phyloP scores from a whole-genome alignment of 1,139 yeast genomes.

The Magnusiomyces sp. region DNA sequence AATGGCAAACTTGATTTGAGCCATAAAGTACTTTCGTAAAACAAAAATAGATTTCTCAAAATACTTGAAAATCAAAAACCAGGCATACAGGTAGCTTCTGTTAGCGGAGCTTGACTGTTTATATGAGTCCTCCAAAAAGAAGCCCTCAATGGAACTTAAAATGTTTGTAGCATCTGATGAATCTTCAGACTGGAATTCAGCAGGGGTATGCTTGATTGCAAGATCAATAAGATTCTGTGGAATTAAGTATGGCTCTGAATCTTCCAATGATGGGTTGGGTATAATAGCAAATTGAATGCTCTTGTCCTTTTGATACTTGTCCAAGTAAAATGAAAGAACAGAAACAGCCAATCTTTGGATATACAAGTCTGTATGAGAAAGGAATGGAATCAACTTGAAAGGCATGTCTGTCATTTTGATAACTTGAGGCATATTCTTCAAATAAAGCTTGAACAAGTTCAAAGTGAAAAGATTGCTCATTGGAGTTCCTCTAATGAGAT shows the following conservation, averaged over 20 bases:
- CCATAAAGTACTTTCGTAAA: constrained; percentile 52
- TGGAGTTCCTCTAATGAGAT: no score
- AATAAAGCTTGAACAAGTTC: no score
- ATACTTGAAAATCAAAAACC: constrained; percentile 57
- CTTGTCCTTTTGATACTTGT: constrained; percentile 7
- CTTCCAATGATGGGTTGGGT: constrained; percentile 11
- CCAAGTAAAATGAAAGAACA: background rate
- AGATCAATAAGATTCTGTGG: constrained; percentile 27
- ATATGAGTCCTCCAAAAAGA: no score
- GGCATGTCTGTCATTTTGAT: background rate
- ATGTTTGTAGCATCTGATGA: constrained; percentile 15
- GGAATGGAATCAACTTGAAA: background rate
- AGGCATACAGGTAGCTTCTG: constrained; percentile 50
- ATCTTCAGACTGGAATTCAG: constrained; percentile 17
- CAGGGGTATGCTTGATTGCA: background rate
- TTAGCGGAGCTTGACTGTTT: no score
- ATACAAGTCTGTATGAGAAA: background rate
- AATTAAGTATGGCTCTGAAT: constrained; percentile 16
- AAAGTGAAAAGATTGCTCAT: no score
- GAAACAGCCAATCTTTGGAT: constrained; percentile 1
- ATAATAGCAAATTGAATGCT: constrained; percentile 12
- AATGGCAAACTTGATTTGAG: constrained; percentile 37
- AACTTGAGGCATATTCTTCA: no score
- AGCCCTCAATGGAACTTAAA: background rate
- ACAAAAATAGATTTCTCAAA: constrained; percentile 59